Base-by-base conservation (phyloP, 2,329 filamentous ascomycete species). In the Epichloe gansuensis region DNA sequence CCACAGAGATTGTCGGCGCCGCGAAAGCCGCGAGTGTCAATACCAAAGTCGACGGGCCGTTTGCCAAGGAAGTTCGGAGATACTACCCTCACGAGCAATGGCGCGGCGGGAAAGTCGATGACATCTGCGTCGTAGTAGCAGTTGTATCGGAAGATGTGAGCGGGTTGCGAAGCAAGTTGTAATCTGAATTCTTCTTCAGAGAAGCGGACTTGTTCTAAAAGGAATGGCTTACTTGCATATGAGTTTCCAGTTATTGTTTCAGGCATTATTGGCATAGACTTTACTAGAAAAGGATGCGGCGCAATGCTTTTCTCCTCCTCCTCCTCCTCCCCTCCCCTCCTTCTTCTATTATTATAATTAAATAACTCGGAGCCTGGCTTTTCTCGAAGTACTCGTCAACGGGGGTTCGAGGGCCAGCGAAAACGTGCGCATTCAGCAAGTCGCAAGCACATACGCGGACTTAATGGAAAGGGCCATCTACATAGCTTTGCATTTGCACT, bases 81-180 rank as follows among this genome's bases (percentile, higher is more conserved):
- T 83, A 87, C 63, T 95, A 88, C 60, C 91, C 93, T 0, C 75
- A 84, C 39, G 91, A 97, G 67, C 81, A 83, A 54, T 98, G 88
- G 81, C 82, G 82, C 54, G 93, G 93, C 54, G 93, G 93, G 50
- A 98, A 98, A 69, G 81, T 94, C 21, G 93, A 98, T 65, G 93
- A 98, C 67, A 96, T 98, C 54, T 91, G 89, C 62, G 89, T 89
- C 4, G 75, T 98, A 49, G 83, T 91, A 13, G 81, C 84, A 35
- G 74, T 95, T 34, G 88, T 88, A 1, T 82, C 88, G 8, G 84
- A 91, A 59, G 80, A 83, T 17, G 47, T 54, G 17, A 51, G 56
- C 3, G 56, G 50, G 31, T 45, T 56, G 31, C 65, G 60, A 55
- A 67, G 66, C 63, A 70, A 70, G 57, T 56, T 70, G 51, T 70